Evolutionary conservation across 805 yeast species (phyloP).

Genomic region (Kuraishia cidri): DNA sequence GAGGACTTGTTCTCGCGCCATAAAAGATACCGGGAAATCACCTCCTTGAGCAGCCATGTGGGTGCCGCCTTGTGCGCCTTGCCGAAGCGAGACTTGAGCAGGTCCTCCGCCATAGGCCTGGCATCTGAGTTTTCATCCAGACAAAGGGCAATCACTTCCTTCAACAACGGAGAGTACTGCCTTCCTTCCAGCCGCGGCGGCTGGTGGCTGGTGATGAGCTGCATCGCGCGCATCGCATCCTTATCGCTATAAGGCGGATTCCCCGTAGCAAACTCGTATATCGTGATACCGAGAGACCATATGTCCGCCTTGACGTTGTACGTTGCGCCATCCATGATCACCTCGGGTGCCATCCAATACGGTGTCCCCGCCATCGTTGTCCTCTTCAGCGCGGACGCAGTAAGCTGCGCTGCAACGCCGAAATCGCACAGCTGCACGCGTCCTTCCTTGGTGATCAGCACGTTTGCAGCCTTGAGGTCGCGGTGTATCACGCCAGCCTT

Average conservation of each 20-base stretch:
- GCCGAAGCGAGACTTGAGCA: constrained; percentile 67
- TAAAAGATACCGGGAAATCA: constrained; percentile 61
- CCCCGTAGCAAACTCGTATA: constrained; percentile 92
- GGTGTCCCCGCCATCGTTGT: constrained; percentile 96
- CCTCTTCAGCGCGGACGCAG: constrained; percentile 66
- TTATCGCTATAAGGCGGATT: constrained; percentile 96
- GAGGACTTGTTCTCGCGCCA: constrained; percentile 66
- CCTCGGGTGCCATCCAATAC: constrained; percentile 99
- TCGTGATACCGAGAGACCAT: constrained; percentile 94
- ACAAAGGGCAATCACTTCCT: constrained; percentile 86
- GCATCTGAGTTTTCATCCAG: constrained; percentile 90
- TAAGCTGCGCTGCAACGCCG: constrained; percentile 94
- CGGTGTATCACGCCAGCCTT: constrained; percentile 89
- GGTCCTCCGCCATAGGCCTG: constrained; percentile 80
- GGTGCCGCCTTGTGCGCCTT: constrained; percentile 51
- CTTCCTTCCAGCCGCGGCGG: constrained; percentile 95
- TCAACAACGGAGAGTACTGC: constrained; percentile 64
- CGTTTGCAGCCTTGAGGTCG: constrained; percentile 95
- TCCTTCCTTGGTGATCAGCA: constrained; percentile 83
- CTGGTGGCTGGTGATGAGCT: constrained; percentile 81
- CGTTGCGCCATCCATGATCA: constrained; percentile 80
- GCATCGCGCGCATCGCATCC: constrained; percentile 93
- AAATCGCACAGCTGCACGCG: constrained; percentile 90
- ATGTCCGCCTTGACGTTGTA: constrained; percentile 92
- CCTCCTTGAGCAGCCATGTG: constrained; percentile 56